Conservation (phyloP, 148 eudicot species). For the Rhododendron vialii region DNA sequence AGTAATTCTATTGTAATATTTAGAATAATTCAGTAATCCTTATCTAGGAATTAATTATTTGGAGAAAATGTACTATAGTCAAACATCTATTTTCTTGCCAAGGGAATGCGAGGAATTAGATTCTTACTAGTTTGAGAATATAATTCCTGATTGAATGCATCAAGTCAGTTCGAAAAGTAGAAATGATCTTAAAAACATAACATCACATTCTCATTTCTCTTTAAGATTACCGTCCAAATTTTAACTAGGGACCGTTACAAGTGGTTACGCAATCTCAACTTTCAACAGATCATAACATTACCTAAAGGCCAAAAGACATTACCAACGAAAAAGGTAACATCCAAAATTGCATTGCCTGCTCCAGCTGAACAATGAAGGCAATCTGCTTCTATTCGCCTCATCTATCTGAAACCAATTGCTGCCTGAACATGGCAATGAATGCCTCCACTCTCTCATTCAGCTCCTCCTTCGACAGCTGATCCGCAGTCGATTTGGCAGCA, state of each 20-base stretch:
- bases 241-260: too few relatives aligned
- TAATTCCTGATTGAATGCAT: too few relatives aligned
- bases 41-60: too few relatives aligned
- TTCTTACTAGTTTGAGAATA: too few relatives aligned
- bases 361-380: not conserved
- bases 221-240: too few relatives aligned
- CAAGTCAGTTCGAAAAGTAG: too few relatives aligned
- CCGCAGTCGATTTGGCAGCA: not conserved
- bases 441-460: slow-evolving; percentile 57
- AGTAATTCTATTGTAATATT: too few relatives aligned
- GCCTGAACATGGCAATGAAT: slow-evolving; percentile 60
- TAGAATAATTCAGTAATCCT: too few relatives aligned
- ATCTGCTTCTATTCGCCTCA: slow-evolving; percentile 17
- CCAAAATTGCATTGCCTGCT: not conserved
- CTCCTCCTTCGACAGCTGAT: slow-evolving; percentile 48
- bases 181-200: too few relatives aligned
- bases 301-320: not conserved
- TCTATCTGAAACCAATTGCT: slow-evolving; percentile 58
- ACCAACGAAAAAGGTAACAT: not conserved
- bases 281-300: not conserved
- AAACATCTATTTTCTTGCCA: too few relatives aligned
- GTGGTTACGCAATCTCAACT: not conserved
- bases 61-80: too few relatives aligned
- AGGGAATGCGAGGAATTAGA: too few relatives aligned
- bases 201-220: not conserved